Evolutionary conservation across 2,329 filamentous ascomycete genomes (phyloP), one percentile per base, ranked within the genome.

Genomic region (Hysterium pulicare): DNA sequence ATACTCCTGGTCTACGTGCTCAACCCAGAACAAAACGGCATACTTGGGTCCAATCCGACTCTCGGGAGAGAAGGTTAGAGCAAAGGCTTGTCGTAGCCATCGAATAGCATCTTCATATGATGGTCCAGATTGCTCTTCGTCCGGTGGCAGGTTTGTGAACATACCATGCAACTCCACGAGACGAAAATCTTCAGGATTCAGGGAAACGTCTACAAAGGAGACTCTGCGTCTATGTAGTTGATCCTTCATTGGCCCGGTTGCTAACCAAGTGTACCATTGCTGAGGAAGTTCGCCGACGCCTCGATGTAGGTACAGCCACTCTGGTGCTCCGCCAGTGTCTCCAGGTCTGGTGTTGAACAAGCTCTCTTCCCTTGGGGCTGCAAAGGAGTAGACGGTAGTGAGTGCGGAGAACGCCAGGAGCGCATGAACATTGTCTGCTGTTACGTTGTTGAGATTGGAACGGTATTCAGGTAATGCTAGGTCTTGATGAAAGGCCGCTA

Each of bases 391-490:
- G 5, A 53, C 45, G 2, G 45, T 47, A 5, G 47, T 44, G 2
- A 53, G 37, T 5, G 38, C 38, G 7, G 51, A 50, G 38, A 49
- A 54, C 4, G 46, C 47, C n/a, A 54, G 36, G 23, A 54, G 34
- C 2, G 48, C 49, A 4, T 36, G 17, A 3, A 41, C 38, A 23
- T 49, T 54, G 9, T 51, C 33, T 20, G 47, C 47, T 2, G 42
- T 49, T 6, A 55, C 48, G 23, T 51, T 39, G 13, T 33, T 31
- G 15, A 53, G 38, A 8, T 41, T 41, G 5, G 10, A 28, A 9
- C 50, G 42, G 30, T 51, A 55, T 28, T 53, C 48, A 15, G 52
- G 52, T 11, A 55, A 32, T 9, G 52, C 52, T 3, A 55, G 33
- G 24, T 49, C 48, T 38, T 53, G 52, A 34, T 55, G 50, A 24